Evolutionary conservation across 2,329 filamentous ascomycete species (phyloP).

Genomic region (Tothia fuscella): DNA sequence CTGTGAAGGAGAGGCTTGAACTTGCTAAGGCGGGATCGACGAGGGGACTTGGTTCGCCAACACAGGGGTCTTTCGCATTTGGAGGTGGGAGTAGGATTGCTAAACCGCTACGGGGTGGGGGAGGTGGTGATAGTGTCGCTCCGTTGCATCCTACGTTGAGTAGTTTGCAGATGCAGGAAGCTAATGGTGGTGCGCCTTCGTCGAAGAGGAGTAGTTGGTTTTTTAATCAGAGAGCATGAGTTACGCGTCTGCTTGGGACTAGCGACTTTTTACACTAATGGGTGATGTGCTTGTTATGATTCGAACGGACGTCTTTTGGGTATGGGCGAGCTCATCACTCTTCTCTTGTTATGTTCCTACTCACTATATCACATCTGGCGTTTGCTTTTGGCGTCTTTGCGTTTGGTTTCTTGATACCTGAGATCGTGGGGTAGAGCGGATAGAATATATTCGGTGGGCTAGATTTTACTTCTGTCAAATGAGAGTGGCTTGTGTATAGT

Average conservation of each 20-base stretch:
- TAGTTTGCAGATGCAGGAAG: background rate
- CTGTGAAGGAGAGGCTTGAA: conserved; percentile 95
- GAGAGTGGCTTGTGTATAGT: too few species aligned
- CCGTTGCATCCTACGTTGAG: conserved; percentile 5
- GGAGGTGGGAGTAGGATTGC: conserved; percentile 46
- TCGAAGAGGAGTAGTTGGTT: conserved; percentile 5
- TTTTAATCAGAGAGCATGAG: conserved; percentile 3
- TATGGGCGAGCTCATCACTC: background rate
- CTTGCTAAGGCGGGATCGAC: conserved; percentile 87
- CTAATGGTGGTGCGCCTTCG: conserved; percentile 1
- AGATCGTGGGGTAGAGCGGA: too few species aligned
- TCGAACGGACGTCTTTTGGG: background rate
- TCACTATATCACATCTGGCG: background rate
- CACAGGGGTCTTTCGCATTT: conserved; percentile 46
- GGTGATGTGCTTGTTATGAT: background rate
- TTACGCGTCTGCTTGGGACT: background rate
- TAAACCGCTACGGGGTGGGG: conserved; percentile 50
- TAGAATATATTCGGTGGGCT: too few species aligned
- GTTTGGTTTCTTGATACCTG: too few species aligned
- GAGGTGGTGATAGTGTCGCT: conserved; percentile 26
- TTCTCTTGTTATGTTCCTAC: background rate
- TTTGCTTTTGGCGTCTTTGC: background rate
- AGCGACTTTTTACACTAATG: background rate
- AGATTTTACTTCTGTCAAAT: too few species aligned
- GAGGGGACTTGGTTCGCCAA: conserved; percentile 53